Conservation (phyloP, 75 land plant species). For the Isoetes taiwanensis region DNA sequence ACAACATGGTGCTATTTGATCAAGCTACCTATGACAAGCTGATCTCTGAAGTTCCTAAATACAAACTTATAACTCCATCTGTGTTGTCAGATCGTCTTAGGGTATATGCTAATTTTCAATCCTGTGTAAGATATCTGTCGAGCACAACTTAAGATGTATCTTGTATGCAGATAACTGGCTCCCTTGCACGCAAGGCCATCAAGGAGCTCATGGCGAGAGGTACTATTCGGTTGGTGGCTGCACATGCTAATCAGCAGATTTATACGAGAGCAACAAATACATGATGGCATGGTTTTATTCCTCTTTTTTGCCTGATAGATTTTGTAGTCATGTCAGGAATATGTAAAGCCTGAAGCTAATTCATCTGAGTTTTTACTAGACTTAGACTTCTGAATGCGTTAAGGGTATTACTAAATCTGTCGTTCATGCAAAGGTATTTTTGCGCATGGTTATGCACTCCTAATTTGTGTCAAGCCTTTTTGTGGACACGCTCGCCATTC, state of each 20-base stretch:
- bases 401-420: no score
- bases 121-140: not conserved
- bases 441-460: no score
- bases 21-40: slow-evolving; percentile 61
- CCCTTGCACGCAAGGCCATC: slow-evolving; percentile 52
- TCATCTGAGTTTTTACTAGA: no score
- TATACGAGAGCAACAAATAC: slow-evolving; percentile 54
- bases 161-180: slow-evolving; percentile 47
- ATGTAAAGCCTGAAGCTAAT: no score
- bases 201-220: slow-evolving; percentile 56
- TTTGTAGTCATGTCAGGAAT: no score
- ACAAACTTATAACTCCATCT: slow-evolving; percentile 59
- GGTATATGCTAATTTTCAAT: slow-evolving; percentile 13
- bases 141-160: not conserved
- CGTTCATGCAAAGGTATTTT: no score
- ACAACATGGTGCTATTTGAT: slow-evolving; percentile 61
- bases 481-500: no score
- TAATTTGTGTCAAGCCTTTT: no score
- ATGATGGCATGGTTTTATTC: no score
- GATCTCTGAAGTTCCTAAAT: slow-evolving; percentile 53
- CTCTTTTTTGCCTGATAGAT: no score
- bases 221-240: slow-evolving; percentile 41
- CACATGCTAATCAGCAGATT: slow-evolving; percentile 53
- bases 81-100: slow-evolving; percentile 40
- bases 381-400: no score